phyloP scores from a whole-genome alignment of 371 early-diverging fungal species.

The Rhizopus microsporus region DNA sequence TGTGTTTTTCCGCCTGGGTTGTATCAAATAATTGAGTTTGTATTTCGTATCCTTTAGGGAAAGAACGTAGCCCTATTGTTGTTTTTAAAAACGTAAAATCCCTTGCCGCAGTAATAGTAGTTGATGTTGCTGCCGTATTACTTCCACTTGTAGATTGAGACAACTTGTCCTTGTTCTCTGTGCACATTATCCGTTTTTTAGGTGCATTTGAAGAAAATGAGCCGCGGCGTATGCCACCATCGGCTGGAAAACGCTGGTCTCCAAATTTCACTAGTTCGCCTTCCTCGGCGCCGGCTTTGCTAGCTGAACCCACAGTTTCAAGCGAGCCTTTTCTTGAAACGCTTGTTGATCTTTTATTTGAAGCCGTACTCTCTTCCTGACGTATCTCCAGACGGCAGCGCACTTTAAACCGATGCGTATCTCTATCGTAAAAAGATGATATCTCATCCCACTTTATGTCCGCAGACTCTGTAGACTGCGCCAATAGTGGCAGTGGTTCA shows the following conservation, averaged over 20 bases:
- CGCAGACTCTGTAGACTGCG: neutral
- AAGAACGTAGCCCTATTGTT: constrained; percentile 18
- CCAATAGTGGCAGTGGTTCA: constrained; percentile 14
- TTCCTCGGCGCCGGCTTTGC: neutral
- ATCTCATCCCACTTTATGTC: constrained; percentile 17
- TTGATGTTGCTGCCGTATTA: neutral
- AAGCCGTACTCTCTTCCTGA: neutral
- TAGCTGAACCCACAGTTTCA: constrained; percentile 1
- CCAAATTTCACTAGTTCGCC: neutral
- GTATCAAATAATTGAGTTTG: constrained; percentile 17
- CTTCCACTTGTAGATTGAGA: neutral
- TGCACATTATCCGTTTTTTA: constrained; percentile 3
- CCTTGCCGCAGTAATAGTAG: neutral
- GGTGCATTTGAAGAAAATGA: constrained; percentile 11
- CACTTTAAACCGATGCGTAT: constrained; percentile 10
- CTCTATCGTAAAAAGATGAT: constrained; percentile 10
- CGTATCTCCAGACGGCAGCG: constrained; percentile 1
- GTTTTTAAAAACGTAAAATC: constrained; percentile 10
- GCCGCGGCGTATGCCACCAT: constrained; percentile 8
- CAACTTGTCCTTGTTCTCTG: neutral
- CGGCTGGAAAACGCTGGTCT: neutral
- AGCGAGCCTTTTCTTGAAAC: neutral
- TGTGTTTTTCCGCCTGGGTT: neutral
- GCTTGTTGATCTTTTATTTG: neutral
- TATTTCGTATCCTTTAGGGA: constrained; percentile 24